Evolutionary conservation across 1,284 basidiomycete species (phyloP), one percentile per base, ranked within the genome.

Genomic region (Rhodotorula sp.): DNA sequence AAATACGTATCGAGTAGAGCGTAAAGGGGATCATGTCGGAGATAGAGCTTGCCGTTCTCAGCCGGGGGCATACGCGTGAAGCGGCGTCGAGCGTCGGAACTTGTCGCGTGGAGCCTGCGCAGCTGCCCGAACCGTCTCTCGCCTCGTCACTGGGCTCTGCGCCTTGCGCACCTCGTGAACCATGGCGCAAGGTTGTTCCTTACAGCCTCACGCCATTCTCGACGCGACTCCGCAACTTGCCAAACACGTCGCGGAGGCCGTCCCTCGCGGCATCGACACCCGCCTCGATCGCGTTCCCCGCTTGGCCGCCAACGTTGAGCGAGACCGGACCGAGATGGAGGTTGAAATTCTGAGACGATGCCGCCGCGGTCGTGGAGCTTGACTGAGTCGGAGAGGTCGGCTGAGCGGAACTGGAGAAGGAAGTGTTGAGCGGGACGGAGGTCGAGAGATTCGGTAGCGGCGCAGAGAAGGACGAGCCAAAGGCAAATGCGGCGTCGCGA

Each of bases 321-420:
- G 93, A 93, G 70, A 97, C 91, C 0, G 91, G 91, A 12, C 93
- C 94, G 43, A 97, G 86, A 76, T 93, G 92, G 47, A 97, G 85
- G 79, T 92, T 94, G 74, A 97, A 79, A 21, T 63, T 61, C 62
- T 59, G 26, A 88, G 87, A 87, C 16, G 88, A 87, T 65, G 64
- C 70, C 26, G 73, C 65, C 51, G 69, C 74, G 18, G 88, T 88
- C 68, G 39, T 47, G 46, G 34, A 12, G 49, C 14, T 21, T 29
- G n/a, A n/a, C 20, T n/a, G 20, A 54, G 14, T 3, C 52, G n/a
- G 16, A 62, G 21, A 34, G 14, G 64, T 8, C 31, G 48, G 10
- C 1, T 43, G n/a, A 26, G 6, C 39, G 56, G 34, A 43, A 12
- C 39, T 23, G 14, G 46, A 21, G 7, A 14, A 31, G 1, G 66